Conservation (phyloP, 805 yeast genomes). For the Lachancea waltii region DNA sequence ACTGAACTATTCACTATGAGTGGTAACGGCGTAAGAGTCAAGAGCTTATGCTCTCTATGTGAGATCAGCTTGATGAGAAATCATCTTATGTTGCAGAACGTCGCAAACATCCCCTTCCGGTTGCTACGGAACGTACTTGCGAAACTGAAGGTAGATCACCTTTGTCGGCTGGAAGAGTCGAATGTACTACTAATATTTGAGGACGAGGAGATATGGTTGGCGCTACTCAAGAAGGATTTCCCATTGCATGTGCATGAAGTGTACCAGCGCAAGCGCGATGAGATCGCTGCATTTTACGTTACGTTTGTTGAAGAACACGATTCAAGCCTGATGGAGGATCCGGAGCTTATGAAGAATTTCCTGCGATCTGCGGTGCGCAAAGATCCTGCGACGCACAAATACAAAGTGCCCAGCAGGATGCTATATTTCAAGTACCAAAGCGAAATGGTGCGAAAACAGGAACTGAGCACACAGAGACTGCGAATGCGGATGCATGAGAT, state of each 20-base stretch:
- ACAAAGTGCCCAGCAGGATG: slow-evolving; percentile 33
- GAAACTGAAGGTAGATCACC: slow-evolving; percentile 29
- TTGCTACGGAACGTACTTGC: slow-evolving; percentile 27
- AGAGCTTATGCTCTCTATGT: slow-evolving; percentile 13
- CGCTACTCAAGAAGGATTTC: slow-evolving; percentile 29
- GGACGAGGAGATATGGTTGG: slow-evolving; percentile 35
- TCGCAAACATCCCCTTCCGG: slow-evolving; percentile 32
- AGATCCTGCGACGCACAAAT: slow-evolving; percentile 23
- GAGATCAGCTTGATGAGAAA: slow-evolving; percentile 23
- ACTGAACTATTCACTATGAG: not conserved
- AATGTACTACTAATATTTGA: slow-evolving; percentile 33
- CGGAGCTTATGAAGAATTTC: slow-evolving; percentile 13
- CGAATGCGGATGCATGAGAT: slow-evolving; percentile 28
- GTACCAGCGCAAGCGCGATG: slow-evolving; percentile 24
- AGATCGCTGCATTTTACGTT: slow-evolving; percentile 19
- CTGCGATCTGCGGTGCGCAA: slow-evolving; percentile 16
- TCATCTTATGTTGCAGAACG: slow-evolving; percentile 20
- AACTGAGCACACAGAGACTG: slow-evolving; percentile 32
- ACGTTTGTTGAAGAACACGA: slow-evolving; percentile 13
- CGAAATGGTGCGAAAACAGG: slow-evolving; percentile 32
- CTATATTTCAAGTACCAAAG: slow-evolving; percentile 31
- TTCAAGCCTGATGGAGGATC: slow-evolving; percentile 10
- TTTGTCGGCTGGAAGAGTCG: slow-evolving; percentile 27
- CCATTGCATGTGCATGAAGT: slow-evolving; percentile 32
- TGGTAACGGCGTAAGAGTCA: not conserved